Percentiles rank a stretch among this genome's conserved stretches.
phyloP scores from a whole-genome alignment of 257 asterid genomes.

The Anisodus acutangulus region DNA sequence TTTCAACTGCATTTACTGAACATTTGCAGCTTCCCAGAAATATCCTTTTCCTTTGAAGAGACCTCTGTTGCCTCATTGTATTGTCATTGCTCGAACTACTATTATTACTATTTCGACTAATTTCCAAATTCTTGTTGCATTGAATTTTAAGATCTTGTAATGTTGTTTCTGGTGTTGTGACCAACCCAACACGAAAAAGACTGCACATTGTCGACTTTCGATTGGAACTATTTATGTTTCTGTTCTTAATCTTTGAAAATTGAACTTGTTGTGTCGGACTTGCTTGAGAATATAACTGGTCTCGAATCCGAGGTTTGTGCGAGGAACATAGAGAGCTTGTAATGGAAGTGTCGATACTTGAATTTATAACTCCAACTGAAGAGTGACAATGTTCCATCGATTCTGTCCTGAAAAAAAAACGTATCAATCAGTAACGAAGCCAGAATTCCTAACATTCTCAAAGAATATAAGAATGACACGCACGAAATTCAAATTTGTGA shows the following conservation, averaged over 20 bases:
- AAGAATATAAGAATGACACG: too few species aligned
- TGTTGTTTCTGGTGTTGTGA: slow-evolving; percentile 67
- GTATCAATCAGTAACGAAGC: not conserved
- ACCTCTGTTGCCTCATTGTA: slow-evolving; percentile 18
- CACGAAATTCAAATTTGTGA: not conserved
- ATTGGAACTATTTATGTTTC: slow-evolving; percentile 12
- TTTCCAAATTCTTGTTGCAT: slow-evolving; percentile 30
- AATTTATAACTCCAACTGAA: not conserved
- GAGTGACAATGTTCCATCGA: slow-evolving; percentile 56
- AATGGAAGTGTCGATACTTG: slow-evolving; percentile 29
- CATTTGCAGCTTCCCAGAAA: slow-evolving; percentile 64
- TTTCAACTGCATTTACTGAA: slow-evolving; percentile 55
- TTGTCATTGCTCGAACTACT: slow-evolving; percentile 26
- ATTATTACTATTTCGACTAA: slow-evolving; percentile 53
- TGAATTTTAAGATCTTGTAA: slow-evolving; percentile 59
- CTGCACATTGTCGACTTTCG: slow-evolving; percentile 52
- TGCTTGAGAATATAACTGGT: slow-evolving; percentile 70
- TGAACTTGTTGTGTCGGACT: slow-evolving; percentile 73
- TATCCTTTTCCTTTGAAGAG: slow-evolving; percentile 8
- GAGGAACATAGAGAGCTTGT: slow-evolving; percentile 27
- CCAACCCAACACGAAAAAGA: slow-evolving; percentile 64
- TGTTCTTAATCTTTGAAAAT: slow-evolving; percentile 36
- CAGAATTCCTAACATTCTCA: not conserved
- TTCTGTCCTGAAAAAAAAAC: slow-evolving; percentile 52
- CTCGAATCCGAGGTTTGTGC: slow-evolving; percentile 31